A percentile compares a stretch with the other conserved stretches of the same genome.
Evolutionary conservation across 345 rosid genomes (phyloP).

Genomic region (Linum tenue): DNA sequence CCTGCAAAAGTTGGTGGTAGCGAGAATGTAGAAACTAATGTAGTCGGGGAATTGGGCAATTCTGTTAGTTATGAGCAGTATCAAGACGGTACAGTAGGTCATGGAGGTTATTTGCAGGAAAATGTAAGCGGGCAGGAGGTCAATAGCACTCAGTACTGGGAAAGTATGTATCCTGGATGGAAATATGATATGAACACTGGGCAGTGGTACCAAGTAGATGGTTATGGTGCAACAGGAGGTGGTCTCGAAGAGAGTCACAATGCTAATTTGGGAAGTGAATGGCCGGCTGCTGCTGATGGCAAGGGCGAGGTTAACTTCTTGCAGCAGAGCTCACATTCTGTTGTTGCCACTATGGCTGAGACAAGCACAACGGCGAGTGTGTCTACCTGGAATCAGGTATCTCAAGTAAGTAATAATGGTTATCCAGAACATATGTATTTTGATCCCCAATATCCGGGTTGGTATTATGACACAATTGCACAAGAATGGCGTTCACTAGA

Average conservation of each 20-base stretch:
- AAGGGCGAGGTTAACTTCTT: conserved; percentile 46
- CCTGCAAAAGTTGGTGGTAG: conserved; percentile 27
- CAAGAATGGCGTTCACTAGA: conserved; percentile 71
- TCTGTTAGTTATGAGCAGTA: conserved; percentile 27
- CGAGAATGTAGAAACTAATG: conserved; percentile 18
- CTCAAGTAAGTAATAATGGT: conserved; percentile 48
- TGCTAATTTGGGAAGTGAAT: conserved; percentile 29
- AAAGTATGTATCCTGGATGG: conserved; percentile 90
- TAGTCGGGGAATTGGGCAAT: conserved; percentile 23
- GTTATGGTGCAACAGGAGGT: conserved; percentile 20
- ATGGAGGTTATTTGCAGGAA: conserved; percentile 23
- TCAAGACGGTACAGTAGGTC: conserved; percentile 27
- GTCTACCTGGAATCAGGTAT: conserved; percentile 57
- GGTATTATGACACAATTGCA: conserved; percentile 70
- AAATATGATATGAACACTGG: conserved; percentile 55
- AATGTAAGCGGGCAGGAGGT: conserved; percentile 40
- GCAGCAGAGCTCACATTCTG: conserved; percentile 54
- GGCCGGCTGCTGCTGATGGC: conserved; percentile 36
- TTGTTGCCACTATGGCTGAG: conserved; percentile 34
- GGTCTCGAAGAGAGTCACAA: conserved; percentile 28
- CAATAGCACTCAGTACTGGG: conserved; percentile 59
- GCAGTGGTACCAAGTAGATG: conserved; percentile 75
- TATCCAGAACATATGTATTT: conserved; percentile 85
- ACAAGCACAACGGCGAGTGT: conserved; percentile 45
- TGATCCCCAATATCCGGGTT: conserved; percentile 88